Conservation (phyloP, 2,329 filamentous ascomycete genomes). For the Stachybotrys chartarum region DNA sequence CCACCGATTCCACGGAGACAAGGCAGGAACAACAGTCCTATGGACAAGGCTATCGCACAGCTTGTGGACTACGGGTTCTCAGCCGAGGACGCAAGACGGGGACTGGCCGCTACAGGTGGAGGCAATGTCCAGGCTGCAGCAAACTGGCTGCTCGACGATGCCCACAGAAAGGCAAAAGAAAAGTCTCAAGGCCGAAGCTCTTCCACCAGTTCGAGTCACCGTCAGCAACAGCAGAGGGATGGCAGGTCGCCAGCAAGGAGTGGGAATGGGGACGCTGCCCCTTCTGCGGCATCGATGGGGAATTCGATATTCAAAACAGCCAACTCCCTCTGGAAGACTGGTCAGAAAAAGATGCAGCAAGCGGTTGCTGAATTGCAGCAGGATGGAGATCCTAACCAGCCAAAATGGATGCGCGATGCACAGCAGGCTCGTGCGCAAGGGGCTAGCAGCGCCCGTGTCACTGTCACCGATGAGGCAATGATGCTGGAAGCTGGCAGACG, state of each 20-base stretch:
- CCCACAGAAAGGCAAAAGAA: slow-evolving; percentile 74
- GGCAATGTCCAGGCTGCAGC: slow-evolving; percentile 80
- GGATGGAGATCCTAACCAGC: slow-evolving; percentile 67
- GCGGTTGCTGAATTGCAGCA: slow-evolving; percentile 80
- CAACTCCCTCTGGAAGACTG: slow-evolving; percentile 89
- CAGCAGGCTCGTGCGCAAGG: slow-evolving; percentile 35
- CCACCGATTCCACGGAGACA: slow-evolving; percentile 14
- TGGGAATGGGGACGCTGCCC: slow-evolving; percentile 65
- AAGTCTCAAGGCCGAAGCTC: slow-evolving; percentile 52
- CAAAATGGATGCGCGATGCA: slow-evolving; percentile 90
- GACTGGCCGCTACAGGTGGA: slow-evolving; percentile 71
- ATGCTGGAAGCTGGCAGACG: slow-evolving; percentile 65
- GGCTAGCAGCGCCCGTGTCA: slow-evolving; percentile 21
- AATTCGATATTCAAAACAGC: slow-evolving; percentile 86
- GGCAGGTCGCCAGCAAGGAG: slow-evolving; percentile 45
- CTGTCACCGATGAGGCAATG: slow-evolving; percentile 65
- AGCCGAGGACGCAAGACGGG: slow-evolving; percentile 72
- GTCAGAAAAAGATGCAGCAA: slow-evolving; percentile 87
- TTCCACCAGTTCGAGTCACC: slow-evolving; percentile 26
- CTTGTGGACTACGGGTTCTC: slow-evolving; percentile 94
- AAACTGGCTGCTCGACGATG: slow-evolving; percentile 83
- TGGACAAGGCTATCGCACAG: slow-evolving; percentile 77
- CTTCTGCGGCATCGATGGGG: slow-evolving; percentile 75
- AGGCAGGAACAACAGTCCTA: slow-evolving; percentile 28
- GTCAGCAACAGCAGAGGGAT: slow-evolving; percentile 29